Evolutionary conservation across 2,329 filamentous ascomycete genomes (phyloP).

Genomic region (Phialocephala sp.): DNA sequence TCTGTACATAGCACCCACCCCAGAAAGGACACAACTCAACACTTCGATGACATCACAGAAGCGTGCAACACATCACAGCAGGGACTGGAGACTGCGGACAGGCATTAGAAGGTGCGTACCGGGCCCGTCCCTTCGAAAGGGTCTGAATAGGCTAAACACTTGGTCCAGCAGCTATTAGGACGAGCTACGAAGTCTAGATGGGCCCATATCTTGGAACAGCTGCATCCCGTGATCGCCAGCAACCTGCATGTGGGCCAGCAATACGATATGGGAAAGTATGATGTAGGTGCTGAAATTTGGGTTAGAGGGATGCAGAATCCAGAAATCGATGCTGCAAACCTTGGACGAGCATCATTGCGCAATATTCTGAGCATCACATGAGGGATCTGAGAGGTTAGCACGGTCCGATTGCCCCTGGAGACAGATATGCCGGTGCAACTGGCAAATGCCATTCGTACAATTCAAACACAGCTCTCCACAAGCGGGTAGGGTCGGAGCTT

Average conservation of each 20-base stretch:
- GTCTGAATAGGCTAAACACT: constrained; percentile 1
- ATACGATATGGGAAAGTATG: not conserved
- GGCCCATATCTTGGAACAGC: not conserved
- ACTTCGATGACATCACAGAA: not conserved
- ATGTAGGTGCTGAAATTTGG: not conserved
- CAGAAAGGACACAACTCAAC: not conserved
- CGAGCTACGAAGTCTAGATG: not conserved
- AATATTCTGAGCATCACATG: constrained; percentile 18
- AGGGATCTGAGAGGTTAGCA: not conserved
- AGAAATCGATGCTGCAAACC: constrained; percentile 4
- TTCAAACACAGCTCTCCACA: not conserved
- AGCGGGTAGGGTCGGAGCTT: constrained; percentile 4
- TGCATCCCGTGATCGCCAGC: not conserved
- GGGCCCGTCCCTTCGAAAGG: not conserved
- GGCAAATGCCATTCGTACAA: constrained; percentile 13
- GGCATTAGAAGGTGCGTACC: not conserved
- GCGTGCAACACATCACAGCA: not conserved
- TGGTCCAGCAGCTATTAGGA: not conserved
- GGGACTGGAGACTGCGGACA: not conserved
- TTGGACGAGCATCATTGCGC: constrained; percentile 6
- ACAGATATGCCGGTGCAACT: constrained; percentile 9
- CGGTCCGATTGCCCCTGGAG: constrained; percentile 7
- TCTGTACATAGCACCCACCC: not conserved
- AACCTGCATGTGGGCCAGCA: not conserved
- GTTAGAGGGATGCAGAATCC: not conserved